phyloP scores from a whole-genome alignment of 495 filamentous ascomycete species.

The Talaromyces trachyspermus region DNA sequence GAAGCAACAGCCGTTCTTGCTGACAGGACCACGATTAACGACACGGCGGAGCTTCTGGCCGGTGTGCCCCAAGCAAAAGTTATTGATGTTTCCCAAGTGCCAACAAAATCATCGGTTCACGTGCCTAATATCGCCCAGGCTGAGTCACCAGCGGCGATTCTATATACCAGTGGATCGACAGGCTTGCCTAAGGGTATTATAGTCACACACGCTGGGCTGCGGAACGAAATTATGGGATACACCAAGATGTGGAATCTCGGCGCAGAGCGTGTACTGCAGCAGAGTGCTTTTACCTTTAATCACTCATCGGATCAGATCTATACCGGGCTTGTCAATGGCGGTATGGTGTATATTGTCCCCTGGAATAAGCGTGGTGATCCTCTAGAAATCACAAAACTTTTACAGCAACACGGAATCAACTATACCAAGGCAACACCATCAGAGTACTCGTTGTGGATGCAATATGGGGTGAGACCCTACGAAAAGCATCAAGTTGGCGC shows the following conservation, averaged over 20 bases:
- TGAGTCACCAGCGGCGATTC: slow-evolving; percentile 22
- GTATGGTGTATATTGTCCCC: slow-evolving; percentile 23
- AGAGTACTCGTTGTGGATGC: slow-evolving; percentile 31
- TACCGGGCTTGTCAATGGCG: slow-evolving; percentile 22
- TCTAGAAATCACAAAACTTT: slow-evolving; percentile 22
- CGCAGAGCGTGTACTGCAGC: slow-evolving; percentile 31
- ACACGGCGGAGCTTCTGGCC: too few species aligned
- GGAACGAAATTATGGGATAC: slow-evolving; percentile 22
- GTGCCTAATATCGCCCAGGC: slow-evolving; percentile 5
- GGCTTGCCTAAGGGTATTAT: slow-evolving; percentile 32
- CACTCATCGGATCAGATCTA: slow-evolving; percentile 22
- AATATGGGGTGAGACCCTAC: slow-evolving; percentile 14
- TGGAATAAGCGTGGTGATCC: slow-evolving; percentile 22
- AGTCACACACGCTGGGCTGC: slow-evolving; percentile 22
- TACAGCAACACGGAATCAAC: slow-evolving; percentile 24
- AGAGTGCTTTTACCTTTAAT: slow-evolving; percentile 37
- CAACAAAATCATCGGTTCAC: slow-evolving; percentile 10
- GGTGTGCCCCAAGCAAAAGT: slow-evolving; percentile 6
- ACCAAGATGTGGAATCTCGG: slow-evolving; percentile 14
- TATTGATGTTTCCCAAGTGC: neutral
- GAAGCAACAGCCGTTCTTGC: slow-evolving; percentile 13
- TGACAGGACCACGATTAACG: slow-evolving; percentile 8
- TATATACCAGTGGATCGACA: slow-evolving; percentile 37
- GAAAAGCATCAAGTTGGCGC: neutral
- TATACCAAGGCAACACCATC: slow-evolving; percentile 33